Base-by-base conservation (phyloP, 805 yeast species). In the Saturnispora halmiae region DNA sequence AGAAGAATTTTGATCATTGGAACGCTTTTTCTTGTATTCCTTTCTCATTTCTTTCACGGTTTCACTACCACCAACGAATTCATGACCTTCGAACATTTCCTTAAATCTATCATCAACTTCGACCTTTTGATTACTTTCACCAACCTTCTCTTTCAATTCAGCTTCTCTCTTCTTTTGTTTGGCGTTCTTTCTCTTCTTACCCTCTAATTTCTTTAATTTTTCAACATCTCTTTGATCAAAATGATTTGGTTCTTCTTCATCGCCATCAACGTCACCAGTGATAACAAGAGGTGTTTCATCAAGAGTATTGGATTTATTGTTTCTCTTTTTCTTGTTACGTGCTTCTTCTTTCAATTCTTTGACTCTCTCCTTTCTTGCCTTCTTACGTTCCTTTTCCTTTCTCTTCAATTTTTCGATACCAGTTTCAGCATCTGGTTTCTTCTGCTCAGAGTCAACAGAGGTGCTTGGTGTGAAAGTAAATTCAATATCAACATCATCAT, bases 331-430 rank as follows among this genome's bases (percentile, higher is more conserved):
- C 26, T 66, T 62, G 10, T 64, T 67, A 48, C 64, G 69, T 53
- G 69, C 70, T n/a, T 70, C 74, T 37, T 67, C 67, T 60, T 76
- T 73, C 45, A 75, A 48, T 46, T 74, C 78, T 61, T 83, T 83
- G 53, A 78, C 60, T 56, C 77, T 77, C 35, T 83, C 90, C 69
- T 82, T 73, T 66, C 97, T 78, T 49, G 76, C 74, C 65, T 80
- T 79, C 54, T 90, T 79, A 61, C 97, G 82, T 59, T 92, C 97
- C 66, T 85, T 86, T 54, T 90, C 96, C 60, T 86, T 92, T 48
- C 92, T 74, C 58, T 73, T 79, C 54, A 87, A 75, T 51, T 78
- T 81, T 30, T 81, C 88, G 37, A 92, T 76, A 0, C 96, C 79
- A 8, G 79, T 67, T 30, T 48, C 45, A 13, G 65, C 75, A n/a